Percentiles rank a stretch among this genome's conserved stretches.
Evolutionary conservation across 345 rosid species (phyloP).

Genomic region (Linum usitatissimum): DNA sequence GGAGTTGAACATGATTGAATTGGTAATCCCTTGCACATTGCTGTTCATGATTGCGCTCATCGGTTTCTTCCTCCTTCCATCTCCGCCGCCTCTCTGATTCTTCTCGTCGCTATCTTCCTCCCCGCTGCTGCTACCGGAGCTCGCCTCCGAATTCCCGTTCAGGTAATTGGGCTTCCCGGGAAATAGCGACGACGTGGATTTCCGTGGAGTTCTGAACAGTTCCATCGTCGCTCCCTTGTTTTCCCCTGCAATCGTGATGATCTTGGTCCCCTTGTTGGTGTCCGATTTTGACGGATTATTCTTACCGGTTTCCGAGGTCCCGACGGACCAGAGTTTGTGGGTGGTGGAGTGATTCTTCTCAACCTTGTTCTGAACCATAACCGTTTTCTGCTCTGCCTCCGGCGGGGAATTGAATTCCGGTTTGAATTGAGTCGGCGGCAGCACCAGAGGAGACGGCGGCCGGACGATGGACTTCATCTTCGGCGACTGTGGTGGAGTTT

Average conservation of each 20-base stretch:
- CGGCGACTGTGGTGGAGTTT: conserved; percentile 36
- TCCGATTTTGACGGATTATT: conserved; percentile 34
- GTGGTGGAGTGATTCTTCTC: conserved; percentile 17
- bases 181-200: conserved; percentile 4
- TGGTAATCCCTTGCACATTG: conserved; percentile 82
- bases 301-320: conserved; percentile 12
- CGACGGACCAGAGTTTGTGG: conserved; percentile 18
- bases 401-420: conserved; percentile 33
- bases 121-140: conserved; percentile 32
- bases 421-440: conserved; percentile 59
- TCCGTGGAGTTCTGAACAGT: conserved; percentile 39
- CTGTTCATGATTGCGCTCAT: conserved; percentile 59
- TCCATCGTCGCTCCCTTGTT: conserved; percentile 92
- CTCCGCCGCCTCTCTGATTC: conserved; percentile 20
- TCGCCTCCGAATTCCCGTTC: conserved; percentile 23
- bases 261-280: conserved; percentile 27
- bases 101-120: conserved; percentile 32
- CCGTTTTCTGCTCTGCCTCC: conserved; percentile 53
- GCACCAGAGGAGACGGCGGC: conserved; percentile 59
- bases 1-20: conserved; percentile 60
- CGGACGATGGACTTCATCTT: conserved; percentile 29
- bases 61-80: conserved; percentile 21
- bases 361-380: conserved; percentile 37
- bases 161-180: conserved; percentile 18
- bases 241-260: conserved; percentile 79